Percentiles rank a stretch among this genome's conserved stretches.
Evolutionary conservation across 345 rosid genomes (phyloP).

Genomic region (Dipteronia dyeriana): DNA sequence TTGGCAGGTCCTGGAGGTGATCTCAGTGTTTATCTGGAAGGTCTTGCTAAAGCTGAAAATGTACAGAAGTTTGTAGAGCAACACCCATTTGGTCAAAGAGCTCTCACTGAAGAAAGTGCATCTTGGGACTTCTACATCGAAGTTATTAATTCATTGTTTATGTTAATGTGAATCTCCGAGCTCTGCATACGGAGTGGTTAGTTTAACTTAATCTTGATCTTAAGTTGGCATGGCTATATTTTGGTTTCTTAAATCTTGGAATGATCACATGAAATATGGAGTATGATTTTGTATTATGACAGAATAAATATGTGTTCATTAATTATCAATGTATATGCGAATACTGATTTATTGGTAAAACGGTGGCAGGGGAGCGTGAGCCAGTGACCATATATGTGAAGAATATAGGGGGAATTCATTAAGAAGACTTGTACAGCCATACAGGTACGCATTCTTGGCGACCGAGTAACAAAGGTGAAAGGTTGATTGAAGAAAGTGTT

Average conservation of each 20-base stretch:
- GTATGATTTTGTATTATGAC: background rate
- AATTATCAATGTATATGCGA: background rate
- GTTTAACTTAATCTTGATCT: background rate
- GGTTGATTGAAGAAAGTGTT: background rate
- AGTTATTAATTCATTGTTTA: conserved; percentile 28
- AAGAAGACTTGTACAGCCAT: background rate
- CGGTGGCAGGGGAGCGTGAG: background rate
- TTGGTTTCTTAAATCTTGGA: background rate
- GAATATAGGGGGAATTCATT: background rate
- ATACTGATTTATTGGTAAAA: background rate
- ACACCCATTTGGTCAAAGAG: conserved; percentile 73
- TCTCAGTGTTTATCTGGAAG: conserved; percentile 64
- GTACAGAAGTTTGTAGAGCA: conserved; percentile 59
- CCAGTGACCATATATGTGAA: background rate
- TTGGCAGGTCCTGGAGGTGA: conserved; percentile 69
- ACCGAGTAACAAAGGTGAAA: background rate
- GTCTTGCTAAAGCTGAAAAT: conserved; percentile 49
- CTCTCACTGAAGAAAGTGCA: conserved; percentile 52
- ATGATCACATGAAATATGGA: background rate
- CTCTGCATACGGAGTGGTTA: background rate
- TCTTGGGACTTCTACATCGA: conserved; percentile 62
- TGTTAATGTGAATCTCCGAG: background rate
- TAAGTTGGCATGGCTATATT: background rate
- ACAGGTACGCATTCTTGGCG: too few species aligned
- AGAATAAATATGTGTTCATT: background rate